Percentiles rank a stretch among this genome's conserved stretches.
These are phyloP conservation scores for Aspergillus saccharolyticus DNA, from an alignment of 495 filamentous ascomycete species.

Conservation along the genomic window DNA sequence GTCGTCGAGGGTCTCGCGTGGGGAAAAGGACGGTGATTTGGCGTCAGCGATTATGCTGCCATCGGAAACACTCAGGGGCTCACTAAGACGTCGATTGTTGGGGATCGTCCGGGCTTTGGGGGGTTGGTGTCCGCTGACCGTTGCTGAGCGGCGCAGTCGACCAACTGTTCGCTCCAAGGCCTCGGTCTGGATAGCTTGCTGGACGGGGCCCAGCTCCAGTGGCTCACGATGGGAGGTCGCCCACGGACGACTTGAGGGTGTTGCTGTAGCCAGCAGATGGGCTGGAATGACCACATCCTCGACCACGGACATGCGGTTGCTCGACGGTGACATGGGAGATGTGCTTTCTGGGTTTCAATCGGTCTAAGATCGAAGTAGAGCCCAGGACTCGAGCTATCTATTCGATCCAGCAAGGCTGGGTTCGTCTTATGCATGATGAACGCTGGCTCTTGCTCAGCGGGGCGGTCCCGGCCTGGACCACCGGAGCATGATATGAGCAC, in stretches of 20 bases:
- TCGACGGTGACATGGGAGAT: background rate
- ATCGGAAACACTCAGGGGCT: background rate
- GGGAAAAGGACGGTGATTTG: background rate
- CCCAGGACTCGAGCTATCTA: too few species aligned
- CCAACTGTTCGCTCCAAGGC: background rate
- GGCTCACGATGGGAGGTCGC: background rate
- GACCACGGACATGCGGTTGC: background rate
- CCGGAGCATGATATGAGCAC: too few species aligned
- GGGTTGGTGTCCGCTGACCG: background rate
- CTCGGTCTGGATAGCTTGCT: background rate
- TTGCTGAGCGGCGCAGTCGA: background rate
- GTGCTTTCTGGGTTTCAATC: too few species aligned
- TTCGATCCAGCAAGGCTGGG: too few species aligned
- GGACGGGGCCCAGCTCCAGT: background rate
- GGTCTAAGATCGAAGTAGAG: too few species aligned
- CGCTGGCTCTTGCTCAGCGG: too few species aligned
- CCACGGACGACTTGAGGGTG: background rate
- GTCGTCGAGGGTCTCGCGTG: background rate
- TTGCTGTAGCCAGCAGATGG: background rate
- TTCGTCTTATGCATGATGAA: too few species aligned
- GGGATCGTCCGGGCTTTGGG: background rate
- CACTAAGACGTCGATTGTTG: background rate
- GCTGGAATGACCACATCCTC: slow-evolving; percentile 2
- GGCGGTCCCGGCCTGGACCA: too few species aligned
- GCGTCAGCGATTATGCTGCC: background rate